Percentiles rank a stretch among this genome's conserved stretches.
These are phyloP conservation scores for Pseudozyma tsukubaensis DNA, from an alignment of 1,284 basidiomycete species.

Conservation along the genomic window DNA sequence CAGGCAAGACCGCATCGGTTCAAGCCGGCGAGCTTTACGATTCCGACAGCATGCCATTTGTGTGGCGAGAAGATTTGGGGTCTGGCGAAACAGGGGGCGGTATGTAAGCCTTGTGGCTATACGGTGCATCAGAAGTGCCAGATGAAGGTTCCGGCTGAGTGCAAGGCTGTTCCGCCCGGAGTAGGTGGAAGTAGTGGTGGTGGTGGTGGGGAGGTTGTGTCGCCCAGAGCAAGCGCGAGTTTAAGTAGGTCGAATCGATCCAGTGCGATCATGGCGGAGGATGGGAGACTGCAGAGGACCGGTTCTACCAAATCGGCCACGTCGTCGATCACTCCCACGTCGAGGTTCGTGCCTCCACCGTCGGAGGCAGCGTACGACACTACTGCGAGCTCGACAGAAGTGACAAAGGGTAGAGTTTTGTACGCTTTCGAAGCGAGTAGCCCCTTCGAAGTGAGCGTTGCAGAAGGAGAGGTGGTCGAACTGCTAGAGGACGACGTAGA, in stretches of 20 bases:
- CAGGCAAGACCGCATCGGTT: conserved; percentile 52
- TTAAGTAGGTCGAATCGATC: conserved; percentile 17
- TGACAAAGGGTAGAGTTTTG: conserved; percentile 23
- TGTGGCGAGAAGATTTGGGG: conserved; percentile 58
- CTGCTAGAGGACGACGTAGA: conserved; percentile 55
- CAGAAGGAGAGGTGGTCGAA: conserved; percentile 45
- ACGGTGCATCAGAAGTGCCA: conserved; percentile 59
- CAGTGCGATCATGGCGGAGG: conserved; percentile 7
- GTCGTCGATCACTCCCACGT: neutral
- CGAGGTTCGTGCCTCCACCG: neutral
- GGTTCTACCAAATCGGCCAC: conserved; percentile 3
- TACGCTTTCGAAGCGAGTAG: conserved; percentile 53
- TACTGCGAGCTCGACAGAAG: neutral
- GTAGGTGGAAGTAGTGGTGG: neutral
- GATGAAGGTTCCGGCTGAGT: conserved; percentile 58
- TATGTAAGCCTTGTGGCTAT: conserved; percentile 59
- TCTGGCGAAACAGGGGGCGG: conserved; percentile 47
- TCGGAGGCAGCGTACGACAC: neutral
- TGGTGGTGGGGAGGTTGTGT: neutral
- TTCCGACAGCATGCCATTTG: conserved; percentile 56
- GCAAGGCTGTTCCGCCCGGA: conserved; percentile 37
- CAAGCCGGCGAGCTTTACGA: conserved; percentile 55
- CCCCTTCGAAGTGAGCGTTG: conserved; percentile 51
- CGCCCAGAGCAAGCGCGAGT: neutral
- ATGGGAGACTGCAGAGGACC: conserved; percentile 2